Percentiles rank a stretch among this genome's conserved stretches.
Evolutionary conservation across 2,329 filamentous ascomycete species (phyloP).

Genomic region (Pseudonectria buxi): DNA sequence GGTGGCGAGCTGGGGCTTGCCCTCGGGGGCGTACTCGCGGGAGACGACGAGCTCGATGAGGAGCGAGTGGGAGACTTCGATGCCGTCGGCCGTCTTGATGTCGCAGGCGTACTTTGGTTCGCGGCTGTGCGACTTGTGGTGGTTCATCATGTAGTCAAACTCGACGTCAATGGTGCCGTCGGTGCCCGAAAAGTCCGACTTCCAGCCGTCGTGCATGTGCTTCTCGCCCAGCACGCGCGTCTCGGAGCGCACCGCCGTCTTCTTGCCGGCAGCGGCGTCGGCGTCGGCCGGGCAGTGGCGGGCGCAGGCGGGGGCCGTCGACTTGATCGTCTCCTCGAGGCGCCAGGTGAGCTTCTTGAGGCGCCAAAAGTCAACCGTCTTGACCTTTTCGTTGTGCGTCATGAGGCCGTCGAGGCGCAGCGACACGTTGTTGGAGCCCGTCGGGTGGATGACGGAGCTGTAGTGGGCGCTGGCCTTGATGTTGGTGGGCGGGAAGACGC

Average conservation of each 20-base stretch:
- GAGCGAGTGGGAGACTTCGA: conserved; percentile 75
- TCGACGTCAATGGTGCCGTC: conserved; percentile 67
- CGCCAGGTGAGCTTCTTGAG: conserved; percentile 89
- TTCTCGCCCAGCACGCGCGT: conserved; percentile 71
- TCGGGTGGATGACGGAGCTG: conserved; percentile 76
- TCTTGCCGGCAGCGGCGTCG: conserved; percentile 20
- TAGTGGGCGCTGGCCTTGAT: conserved; percentile 81
- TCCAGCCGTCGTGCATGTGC: conserved; percentile 84
- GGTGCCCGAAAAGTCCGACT: conserved; percentile 53
- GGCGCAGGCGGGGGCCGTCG: conserved; percentile 70
- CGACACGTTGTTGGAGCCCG: conserved; percentile 70
- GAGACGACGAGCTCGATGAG: conserved; percentile 91
- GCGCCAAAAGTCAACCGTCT: conserved; percentile 75
- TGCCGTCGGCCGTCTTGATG: conserved; percentile 64
- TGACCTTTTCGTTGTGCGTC: conserved; percentile 58
- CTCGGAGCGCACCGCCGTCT: conserved; percentile 68
- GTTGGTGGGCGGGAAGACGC: conserved; percentile 94
- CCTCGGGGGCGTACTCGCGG: conserved; percentile 76
- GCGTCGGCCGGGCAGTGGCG: conserved; percentile 59
- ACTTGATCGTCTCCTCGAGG: conserved; percentile 80
- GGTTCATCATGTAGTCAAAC: conserved; percentile 53
- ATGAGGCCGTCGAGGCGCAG: conserved; percentile 84
- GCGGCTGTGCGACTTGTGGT: conserved; percentile 38
- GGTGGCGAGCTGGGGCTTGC: conserved; percentile 60
- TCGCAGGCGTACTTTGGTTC: conserved; percentile 66